Evolutionary conservation across 1,284 basidiomycete genomes (phyloP), one percentile per base, ranked within the genome.

Genomic region (Fistulinella cinereoalba): DNA sequence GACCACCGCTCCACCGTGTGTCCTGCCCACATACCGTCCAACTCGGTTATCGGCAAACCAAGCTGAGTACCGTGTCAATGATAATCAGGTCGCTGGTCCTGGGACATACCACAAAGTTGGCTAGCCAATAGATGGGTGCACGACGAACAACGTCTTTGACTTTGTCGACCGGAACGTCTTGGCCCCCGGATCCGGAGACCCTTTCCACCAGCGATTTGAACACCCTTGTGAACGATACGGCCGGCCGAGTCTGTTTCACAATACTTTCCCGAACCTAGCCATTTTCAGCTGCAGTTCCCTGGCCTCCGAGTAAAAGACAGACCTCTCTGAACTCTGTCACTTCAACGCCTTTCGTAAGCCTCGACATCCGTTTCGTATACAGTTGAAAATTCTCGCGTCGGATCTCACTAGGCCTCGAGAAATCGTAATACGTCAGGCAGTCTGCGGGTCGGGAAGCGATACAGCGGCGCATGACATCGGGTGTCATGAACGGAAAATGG

Each of bases 61-160:
- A 74, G 57, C 75, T 77, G 32, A 18, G 16, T 15, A 22, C 3
- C 50, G 42, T 6, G 31, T 54, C 57, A 66, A 69, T 71, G 43
- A 28, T 38, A 43, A 19, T 21, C 7, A 36, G 16, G 28, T 36
- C 24, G 13, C 8, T 28, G 31, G 25, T 22, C 27, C 18, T 7
- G 19, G 13, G 6, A 45, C 84, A 52, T 50, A 88, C 84, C 41
- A 88, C 68, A 47, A 78, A 65, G 47, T 80, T 71, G 4, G 79
- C 74, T 23, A 85, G 71, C 82, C 83, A 89, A 53, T 80, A 72
- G 11, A 87, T 67, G 0, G 86, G 82, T 33, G 83, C 57, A 28
- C 78, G 64, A 56, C 88, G 86, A 62, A 86, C 75, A 19, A 91
- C 85, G 54, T 91, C 82, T 39, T 74, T 72, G 15, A 91, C 78